These are phyloP conservation scores for Cubamyces lactineus DNA, from an alignment of 768 basidiomycete genomes.

Conservation along the genomic window DNA sequence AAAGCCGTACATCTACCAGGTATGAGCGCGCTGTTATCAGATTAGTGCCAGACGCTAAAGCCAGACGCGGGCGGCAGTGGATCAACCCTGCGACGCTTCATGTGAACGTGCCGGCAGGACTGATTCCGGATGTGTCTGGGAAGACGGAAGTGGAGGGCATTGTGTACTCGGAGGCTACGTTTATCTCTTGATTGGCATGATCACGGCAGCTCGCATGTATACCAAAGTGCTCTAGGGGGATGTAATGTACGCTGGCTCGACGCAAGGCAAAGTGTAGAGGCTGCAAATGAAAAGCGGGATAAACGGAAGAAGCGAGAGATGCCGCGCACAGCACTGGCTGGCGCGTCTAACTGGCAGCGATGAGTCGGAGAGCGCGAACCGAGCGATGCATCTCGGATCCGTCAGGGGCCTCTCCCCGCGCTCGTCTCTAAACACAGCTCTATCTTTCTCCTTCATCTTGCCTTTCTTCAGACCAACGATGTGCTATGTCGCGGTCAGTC, in stretches of 20 bases:
- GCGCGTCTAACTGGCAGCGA: constrained; percentile 18
- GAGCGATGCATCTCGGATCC: constrained; percentile 14
- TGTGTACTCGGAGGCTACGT: constrained; percentile 90
- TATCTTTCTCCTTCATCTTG: neutral
- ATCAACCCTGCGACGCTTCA: constrained; percentile 56
- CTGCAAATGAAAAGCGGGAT: too few relatives aligned
- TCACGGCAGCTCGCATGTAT: neutral
- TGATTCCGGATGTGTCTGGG: constrained; percentile 45
- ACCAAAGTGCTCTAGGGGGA: constrained; percentile 1
- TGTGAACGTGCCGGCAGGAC: constrained; percentile 46
- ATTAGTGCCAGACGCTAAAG: neutral
- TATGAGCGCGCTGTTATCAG: constrained; percentile 38
- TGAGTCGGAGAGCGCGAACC: constrained; percentile 9
- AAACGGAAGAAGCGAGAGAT: neutral
- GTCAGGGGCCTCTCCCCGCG: constrained; percentile 2
- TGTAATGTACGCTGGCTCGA: constrained; percentile 2
- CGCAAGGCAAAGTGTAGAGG: neutral
- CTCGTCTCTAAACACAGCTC: neutral
- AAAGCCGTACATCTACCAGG: constrained; percentile 95
- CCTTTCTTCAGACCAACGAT: constrained; percentile 36
- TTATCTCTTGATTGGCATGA: constrained; percentile 57
- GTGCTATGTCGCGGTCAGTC: constrained; percentile 57
- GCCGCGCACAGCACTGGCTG: constrained; percentile 17
- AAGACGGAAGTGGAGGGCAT: constrained; percentile 60
- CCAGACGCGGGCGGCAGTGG: constrained; percentile 46